Conservation (phyloP, 768 basidiomycete species). For the Stropharia rugosoannulata region DNA sequence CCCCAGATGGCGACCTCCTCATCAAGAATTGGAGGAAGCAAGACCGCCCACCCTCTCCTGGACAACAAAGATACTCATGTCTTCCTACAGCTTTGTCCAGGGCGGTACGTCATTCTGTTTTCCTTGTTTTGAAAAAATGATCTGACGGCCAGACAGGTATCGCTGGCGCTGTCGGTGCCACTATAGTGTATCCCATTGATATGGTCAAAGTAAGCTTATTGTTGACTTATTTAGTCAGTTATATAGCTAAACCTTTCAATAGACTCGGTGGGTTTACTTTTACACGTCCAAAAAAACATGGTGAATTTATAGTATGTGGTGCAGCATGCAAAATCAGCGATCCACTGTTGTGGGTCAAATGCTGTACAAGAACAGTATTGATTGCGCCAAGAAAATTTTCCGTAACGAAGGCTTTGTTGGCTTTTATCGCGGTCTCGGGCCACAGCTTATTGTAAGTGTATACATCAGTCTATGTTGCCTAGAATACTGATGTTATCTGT, state of each 20-base stretch:
- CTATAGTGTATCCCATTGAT: slow-evolving; percentile 97
- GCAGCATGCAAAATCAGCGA: slow-evolving; percentile 96
- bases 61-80: slow-evolving; percentile 59
- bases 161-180: slow-evolving; percentile 93
- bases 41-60: slow-evolving; percentile 37
- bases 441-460: slow-evolving; percentile 84
- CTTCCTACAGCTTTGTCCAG: slow-evolving; percentile 82
- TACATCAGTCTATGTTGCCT: background rate
- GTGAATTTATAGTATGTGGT: background rate
- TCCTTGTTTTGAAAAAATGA: background rate
- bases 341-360: slow-evolving; percentile 96
- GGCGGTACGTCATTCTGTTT: slow-evolving; percentile 52
- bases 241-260: background rate
- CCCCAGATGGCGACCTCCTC: slow-evolving; percentile 81
- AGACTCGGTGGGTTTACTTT: slow-evolving; percentile 50
- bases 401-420: slow-evolving; percentile 91
- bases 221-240: slow-evolving; percentile 3
- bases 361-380: slow-evolving; percentile 93
- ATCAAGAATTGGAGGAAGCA: slow-evolving; percentile 45
- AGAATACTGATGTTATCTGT: background rate
- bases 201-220: slow-evolving; percentile 72
- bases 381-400: slow-evolving; percentile 93
- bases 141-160: slow-evolving; percentile 50
- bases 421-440: slow-evolving; percentile 96
- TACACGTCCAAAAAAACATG: background rate